These are phyloP conservation scores for Rhizopogon vulgaris DNA, from an alignment of 768 basidiomycete species.

Conservation along the genomic window DNA sequence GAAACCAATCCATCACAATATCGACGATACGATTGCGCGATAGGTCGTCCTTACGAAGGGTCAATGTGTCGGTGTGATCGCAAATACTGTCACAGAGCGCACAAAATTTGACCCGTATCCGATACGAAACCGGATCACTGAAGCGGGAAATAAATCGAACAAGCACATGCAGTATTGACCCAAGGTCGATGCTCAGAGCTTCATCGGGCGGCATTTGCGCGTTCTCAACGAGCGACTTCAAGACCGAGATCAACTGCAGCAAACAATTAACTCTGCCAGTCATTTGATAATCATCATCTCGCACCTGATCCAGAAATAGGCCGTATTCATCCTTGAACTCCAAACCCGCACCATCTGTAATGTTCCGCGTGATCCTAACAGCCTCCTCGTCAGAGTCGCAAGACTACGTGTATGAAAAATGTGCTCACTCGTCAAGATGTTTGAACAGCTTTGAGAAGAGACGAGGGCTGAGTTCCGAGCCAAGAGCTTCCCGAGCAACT, in stretches of 20 bases:
- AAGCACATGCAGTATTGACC: constrained; percentile 50
- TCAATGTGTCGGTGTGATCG: constrained; percentile 52
- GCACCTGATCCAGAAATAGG: constrained; percentile 72
- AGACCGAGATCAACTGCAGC: constrained; percentile 61
- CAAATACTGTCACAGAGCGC: constrained; percentile 63
- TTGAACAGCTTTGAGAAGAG: constrained; percentile 63
- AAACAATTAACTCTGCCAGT: constrained; percentile 8
- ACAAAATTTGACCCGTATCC: constrained; percentile 75
- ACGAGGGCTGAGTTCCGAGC: constrained; percentile 67
- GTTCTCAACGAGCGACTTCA: constrained; percentile 78
- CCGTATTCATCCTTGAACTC: constrained; percentile 33
- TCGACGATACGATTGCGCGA: constrained; percentile 71
- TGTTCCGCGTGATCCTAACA: constrained; percentile 43
- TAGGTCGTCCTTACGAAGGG: constrained; percentile 59
- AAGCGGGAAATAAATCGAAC: constrained; percentile 64
- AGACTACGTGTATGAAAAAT: background rate
- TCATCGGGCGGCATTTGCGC: constrained; percentile 52
- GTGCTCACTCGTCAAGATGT: constrained; percentile 66
- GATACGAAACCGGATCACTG: constrained; percentile 43
- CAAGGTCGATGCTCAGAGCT: constrained; percentile 57
- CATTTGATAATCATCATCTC: constrained; percentile 1
- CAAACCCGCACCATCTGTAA: constrained; percentile 40
- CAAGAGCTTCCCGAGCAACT: constrained; percentile 73
- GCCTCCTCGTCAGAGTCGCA: background rate
- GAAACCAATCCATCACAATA: constrained; percentile 75